Evolutionary conservation across 805 yeast genomes (phyloP).

Genomic region (Yamadazyma insecticola): DNA sequence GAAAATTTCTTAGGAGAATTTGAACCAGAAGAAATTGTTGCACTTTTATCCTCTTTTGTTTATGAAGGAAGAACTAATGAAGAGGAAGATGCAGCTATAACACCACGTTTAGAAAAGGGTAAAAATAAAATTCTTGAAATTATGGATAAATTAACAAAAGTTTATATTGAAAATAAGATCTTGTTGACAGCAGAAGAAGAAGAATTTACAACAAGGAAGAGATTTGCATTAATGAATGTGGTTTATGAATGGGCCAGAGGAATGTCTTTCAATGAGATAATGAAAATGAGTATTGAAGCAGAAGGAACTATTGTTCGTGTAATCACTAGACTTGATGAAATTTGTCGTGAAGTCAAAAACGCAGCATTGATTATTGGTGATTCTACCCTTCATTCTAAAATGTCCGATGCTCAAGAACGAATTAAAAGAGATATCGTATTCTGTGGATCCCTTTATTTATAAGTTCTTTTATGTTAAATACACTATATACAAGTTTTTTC

Average conservation of each 20-base stretch:
- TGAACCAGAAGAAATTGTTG: constrained; percentile 96
- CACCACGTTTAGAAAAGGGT: constrained; percentile 80
- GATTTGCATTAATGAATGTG: constrained; percentile 89
- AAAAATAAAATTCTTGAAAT: constrained; percentile 62
- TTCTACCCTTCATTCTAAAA: constrained; percentile 79
- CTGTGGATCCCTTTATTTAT: constrained; percentile 89
- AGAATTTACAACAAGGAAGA: constrained; percentile 72
- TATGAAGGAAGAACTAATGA: constrained; percentile 77
- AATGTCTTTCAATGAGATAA: constrained; percentile 81
- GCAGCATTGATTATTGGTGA: constrained; percentile 96
- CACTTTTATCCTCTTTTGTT: constrained; percentile 84
- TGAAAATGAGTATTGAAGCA: constrained; percentile 81
- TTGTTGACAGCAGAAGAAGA: constrained; percentile 79
- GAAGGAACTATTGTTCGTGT: constrained; percentile 98
- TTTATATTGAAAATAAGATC: constrained; percentile 66
- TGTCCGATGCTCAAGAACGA: constrained; percentile 88
- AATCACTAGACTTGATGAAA: constrained; percentile 88
- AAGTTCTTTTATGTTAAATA: constrained; percentile 8
- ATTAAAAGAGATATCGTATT: constrained; percentile 96
- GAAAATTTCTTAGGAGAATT: constrained; percentile 91
- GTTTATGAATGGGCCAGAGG: constrained; percentile 99
- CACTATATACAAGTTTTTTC: not conserved
- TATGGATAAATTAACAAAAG: constrained; percentile 54
- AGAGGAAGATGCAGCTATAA: constrained; percentile 58
- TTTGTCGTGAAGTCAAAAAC: constrained; percentile 89